These are phyloP conservation scores for Solanum hybrid DNA, from an alignment of 305 asterid species.

Conservation along the genomic window DNA sequence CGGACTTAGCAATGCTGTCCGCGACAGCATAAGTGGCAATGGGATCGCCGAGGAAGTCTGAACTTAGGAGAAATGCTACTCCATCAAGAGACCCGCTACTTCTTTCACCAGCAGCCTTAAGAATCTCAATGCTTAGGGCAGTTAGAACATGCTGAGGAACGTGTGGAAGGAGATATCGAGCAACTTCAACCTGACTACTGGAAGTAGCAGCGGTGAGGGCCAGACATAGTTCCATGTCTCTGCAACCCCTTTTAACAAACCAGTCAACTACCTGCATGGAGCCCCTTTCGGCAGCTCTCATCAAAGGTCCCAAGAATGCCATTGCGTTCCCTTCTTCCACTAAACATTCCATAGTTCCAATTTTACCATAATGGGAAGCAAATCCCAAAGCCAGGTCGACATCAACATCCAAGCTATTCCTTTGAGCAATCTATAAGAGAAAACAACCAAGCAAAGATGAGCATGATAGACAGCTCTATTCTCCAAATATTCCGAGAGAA, in stretches of 20 bases:
- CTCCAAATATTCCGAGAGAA: background rate
- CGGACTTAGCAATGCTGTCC: conserved; percentile 68
- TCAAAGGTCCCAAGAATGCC: conserved; percentile 91
- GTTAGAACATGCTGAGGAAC: conserved; percentile 89
- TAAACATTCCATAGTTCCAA: conserved; percentile 89
- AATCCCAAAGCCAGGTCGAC: conserved; percentile 91
- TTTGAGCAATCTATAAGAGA: conserved; percentile 69
- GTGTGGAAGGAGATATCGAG: conserved; percentile 79
- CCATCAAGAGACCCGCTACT: conserved; percentile 90
- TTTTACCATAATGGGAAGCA: conserved; percentile 90
- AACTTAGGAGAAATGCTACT: conserved; percentile 78
- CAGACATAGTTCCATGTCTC: conserved; percentile 95
- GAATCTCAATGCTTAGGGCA: conserved; percentile 86
- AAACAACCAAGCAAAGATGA: conserved; percentile 4
- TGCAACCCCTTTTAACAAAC: conserved; percentile 83
- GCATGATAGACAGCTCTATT: background rate
- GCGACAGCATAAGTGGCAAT: conserved; percentile 82
- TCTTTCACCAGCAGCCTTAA: conserved; percentile 92
- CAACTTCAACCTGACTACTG: conserved; percentile 69
- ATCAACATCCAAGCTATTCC: conserved; percentile 96
- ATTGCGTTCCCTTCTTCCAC: conserved; percentile 92
- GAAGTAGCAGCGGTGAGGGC: conserved; percentile 97
- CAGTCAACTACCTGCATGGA: conserved; percentile 84
- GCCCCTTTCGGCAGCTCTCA: conserved; percentile 97
- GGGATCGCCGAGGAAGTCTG: conserved; percentile 77